A percentile compares a stretch with the other conserved stretches of the same genome.
Conservation (phyloP, 2,329 filamentous ascomycete species). For the Dothideomycetidae sp. region DNA sequence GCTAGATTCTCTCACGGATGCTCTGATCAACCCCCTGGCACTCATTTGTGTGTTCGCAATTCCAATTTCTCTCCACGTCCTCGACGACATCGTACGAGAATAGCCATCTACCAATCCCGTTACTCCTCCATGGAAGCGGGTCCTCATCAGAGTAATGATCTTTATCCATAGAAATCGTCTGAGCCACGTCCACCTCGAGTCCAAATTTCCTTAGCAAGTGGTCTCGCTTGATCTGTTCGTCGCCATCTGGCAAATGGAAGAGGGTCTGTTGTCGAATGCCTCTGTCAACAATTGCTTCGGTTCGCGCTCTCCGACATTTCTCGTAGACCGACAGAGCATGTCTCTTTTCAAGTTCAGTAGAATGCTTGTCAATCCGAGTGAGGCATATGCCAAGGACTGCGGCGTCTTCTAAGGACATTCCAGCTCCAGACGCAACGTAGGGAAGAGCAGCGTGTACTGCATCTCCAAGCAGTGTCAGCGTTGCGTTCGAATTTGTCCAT, state of each 20-base stretch:
- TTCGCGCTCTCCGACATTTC: constrained; percentile 42
- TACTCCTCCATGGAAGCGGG: constrained; percentile 9
- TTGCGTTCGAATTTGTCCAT: constrained; percentile 43
- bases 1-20: too few species aligned
- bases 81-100: neutral
- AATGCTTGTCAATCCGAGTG: constrained; percentile 28
- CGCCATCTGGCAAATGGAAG: constrained; percentile 47
- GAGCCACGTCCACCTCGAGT: constrained; percentile 1
- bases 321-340: constrained; percentile 38
- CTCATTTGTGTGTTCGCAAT: too few species aligned
- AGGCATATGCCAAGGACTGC: constrained; percentile 44
- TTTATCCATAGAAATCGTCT: neutral
- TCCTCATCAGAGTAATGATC: constrained; percentile 1
- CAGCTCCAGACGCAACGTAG: constrained; percentile 44
- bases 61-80: neutral
- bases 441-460: constrained; percentile 51
- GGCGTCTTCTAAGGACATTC: constrained; percentile 48
- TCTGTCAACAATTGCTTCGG: constrained; percentile 43
- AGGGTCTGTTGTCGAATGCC: constrained; percentile 49
- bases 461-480: constrained; percentile 48
- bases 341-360: constrained; percentile 25
- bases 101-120: constrained; percentile 9
- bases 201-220: constrained; percentile 3
- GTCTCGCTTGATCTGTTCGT: constrained; percentile 32
- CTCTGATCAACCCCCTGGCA: too few species aligned